These are phyloP conservation scores for Chlorella sp. DNA, from an alignment of 139 green algal species.

Conservation along the genomic window DNA sequence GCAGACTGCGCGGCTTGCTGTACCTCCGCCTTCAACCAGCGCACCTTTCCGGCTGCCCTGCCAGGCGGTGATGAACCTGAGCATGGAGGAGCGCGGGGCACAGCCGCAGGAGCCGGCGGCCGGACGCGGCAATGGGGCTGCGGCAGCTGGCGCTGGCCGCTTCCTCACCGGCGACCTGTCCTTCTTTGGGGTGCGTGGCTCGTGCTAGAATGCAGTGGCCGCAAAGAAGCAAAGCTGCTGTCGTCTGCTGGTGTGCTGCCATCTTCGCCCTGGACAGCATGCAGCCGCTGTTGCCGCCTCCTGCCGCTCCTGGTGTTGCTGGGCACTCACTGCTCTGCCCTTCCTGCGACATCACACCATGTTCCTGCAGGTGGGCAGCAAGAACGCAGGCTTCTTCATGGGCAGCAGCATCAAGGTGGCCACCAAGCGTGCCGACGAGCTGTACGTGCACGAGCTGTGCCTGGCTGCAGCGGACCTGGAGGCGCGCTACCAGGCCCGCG, in stretches of 20 bases:
- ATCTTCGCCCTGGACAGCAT: no score
- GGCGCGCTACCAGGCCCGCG: constrained; percentile 61
- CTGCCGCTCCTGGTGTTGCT: not conserved
- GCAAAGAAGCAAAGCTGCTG: not conserved
- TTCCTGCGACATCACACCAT: no score
- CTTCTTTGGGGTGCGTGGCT: constrained; percentile 74
- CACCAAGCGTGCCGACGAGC: constrained; percentile 52
- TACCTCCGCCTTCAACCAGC: no score
- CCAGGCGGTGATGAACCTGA: constrained; percentile 85
- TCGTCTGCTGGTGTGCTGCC: not conserved
- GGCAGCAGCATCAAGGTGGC: constrained; percentile 72
- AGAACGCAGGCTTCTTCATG: constrained; percentile 89
- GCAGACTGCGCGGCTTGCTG: no score
- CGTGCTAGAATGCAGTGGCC: no score
- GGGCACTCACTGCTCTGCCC: not conserved
- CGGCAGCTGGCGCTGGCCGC: constrained; percentile 32
- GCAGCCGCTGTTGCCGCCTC: no score
- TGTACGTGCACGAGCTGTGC: constrained; percentile 73
- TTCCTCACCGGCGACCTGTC: constrained; percentile 82
- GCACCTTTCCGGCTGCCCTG: no score
- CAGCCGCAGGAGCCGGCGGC: constrained; percentile 43
- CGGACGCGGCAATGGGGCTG: constrained; percentile 4
- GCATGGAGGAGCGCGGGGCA: constrained; percentile 79
- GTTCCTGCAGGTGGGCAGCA: constrained; percentile 56
- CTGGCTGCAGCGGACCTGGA: constrained; percentile 64